These are phyloP conservation scores for Ganoderma meredithae DNA, from an alignment of 1,284 basidiomycete species.

Conservation along the genomic window DNA sequence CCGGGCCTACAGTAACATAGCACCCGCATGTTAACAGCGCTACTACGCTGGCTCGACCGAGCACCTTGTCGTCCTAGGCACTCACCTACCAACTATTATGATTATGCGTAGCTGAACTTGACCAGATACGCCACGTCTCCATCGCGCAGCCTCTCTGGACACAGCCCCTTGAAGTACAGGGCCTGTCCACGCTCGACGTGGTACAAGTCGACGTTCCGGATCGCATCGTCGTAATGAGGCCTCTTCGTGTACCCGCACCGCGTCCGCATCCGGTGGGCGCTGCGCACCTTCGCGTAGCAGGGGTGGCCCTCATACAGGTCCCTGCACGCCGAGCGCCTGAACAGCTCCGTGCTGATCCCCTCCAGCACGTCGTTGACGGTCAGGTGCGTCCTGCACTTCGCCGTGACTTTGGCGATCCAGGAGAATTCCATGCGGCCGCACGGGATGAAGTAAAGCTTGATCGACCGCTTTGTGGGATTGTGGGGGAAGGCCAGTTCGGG, in stretches of 20 bases:
- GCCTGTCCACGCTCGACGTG: conserved; percentile 7
- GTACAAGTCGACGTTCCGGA: conserved; percentile 21
- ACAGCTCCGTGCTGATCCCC: conserved; percentile 15
- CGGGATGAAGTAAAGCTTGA: conserved; percentile 15
- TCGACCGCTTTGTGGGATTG: not conserved
- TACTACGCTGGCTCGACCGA: not conserved
- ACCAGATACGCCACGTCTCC: conserved; percentile 18
- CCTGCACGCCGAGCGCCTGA: conserved; percentile 12
- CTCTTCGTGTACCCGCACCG: conserved; percentile 2
- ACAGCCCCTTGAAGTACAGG: conserved; percentile 14
- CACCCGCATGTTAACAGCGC: not conserved
- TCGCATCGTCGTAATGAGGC: conserved; percentile 8
- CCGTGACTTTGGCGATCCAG: conserved; percentile 5
- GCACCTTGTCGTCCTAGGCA: not conserved
- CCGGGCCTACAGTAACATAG: not conserved
- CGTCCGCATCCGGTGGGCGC: conserved; percentile 12
- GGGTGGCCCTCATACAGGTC: conserved; percentile 18
- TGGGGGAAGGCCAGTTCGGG: conserved; percentile 13
- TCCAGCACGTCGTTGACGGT: conserved; percentile 16
- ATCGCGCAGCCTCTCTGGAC: conserved; percentile 12
- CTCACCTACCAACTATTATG: not conserved
- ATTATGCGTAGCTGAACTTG: conserved; percentile 15
- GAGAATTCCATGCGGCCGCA: conserved; percentile 18
- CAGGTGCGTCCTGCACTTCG: conserved; percentile 9
- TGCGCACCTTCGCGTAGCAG: conserved; percentile 4